phyloP scores from a whole-genome alignment of 2,329 filamentous ascomycete species.

The Biscogniauxia marginata region DNA sequence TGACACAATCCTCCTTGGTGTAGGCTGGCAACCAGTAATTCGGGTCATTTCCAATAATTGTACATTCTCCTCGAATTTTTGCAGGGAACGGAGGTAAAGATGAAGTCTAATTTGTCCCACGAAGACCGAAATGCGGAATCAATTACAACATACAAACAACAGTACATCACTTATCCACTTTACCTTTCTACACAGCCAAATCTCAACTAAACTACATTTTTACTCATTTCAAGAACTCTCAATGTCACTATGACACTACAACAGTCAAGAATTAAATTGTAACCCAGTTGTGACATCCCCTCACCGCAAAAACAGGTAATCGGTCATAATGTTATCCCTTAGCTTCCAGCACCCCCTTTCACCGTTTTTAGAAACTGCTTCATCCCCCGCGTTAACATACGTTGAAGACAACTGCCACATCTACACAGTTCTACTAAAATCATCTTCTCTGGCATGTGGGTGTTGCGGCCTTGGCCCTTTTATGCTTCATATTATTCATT shows the following conservation, averaged over 20 bases:
- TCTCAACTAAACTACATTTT: not conserved
- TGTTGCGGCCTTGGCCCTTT: slow-evolving; percentile 40
- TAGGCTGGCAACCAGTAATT: not conserved
- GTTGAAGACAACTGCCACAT: slow-evolving; percentile 20
- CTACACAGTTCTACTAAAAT: slow-evolving; percentile 2
- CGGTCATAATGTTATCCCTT: not conserved
- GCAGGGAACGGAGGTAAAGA: too few relatives aligned
- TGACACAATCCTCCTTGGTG: not conserved
- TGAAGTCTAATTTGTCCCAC: too few relatives aligned
- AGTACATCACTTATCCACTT: too few relatives aligned
- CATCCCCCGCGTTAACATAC: slow-evolving; percentile 2
- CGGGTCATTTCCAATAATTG: too few relatives aligned
- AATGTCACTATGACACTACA: not conserved
- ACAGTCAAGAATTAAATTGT: not conserved
- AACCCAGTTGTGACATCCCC: slow-evolving; percentile 12
- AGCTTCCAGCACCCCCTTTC: slow-evolving; percentile 12
- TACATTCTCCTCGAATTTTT: too few relatives aligned
- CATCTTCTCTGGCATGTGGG: slow-evolving; percentile 40
- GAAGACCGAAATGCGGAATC: too few relatives aligned
- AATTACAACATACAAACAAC: too few relatives aligned
- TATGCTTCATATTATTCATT: slow-evolving; percentile 47
- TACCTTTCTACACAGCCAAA: too few relatives aligned
- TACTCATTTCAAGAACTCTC: not conserved
- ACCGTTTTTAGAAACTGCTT: slow-evolving; percentile 6
- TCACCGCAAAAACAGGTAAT: slow-evolving; percentile 13